Percentiles rank a stretch among this genome's conserved stretches.
phyloP scores from a whole-genome alignment of 75 land plant species.

The Cunninghamia lanceolata region DNA sequence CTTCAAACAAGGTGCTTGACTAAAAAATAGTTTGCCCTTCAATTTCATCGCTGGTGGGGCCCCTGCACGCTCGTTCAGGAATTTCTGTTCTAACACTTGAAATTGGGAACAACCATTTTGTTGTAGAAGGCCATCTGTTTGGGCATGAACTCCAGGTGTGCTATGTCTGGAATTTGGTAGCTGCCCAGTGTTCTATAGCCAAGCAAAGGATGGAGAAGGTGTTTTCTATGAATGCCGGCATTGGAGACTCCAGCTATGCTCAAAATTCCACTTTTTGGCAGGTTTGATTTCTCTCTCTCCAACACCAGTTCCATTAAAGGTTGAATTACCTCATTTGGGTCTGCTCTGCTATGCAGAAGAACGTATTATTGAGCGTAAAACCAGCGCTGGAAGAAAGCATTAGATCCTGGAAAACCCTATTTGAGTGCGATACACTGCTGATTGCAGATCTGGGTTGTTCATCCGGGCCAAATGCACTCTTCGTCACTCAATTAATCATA shows the following conservation, averaged over 20 bases:
- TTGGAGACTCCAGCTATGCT: conserved; percentile 18
- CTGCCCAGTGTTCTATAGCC: too few relatives aligned
- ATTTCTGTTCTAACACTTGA: too few relatives aligned
- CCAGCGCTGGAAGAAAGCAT: background rate
- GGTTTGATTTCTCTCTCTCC: conserved; percentile 10
- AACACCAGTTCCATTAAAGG: too few relatives aligned
- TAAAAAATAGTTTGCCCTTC: too few relatives aligned
- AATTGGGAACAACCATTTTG: too few relatives aligned
- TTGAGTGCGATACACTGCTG: background rate
- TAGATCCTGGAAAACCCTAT: background rate
- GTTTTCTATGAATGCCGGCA: conserved; percentile 12
- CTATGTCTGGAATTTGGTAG: too few relatives aligned
- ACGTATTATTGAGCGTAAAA: background rate
- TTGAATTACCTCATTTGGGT: background rate
- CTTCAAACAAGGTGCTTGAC: too few relatives aligned
- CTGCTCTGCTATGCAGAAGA: background rate
- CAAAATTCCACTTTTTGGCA: conserved; percentile 15
- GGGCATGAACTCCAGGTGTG: too few relatives aligned
- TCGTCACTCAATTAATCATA: conserved; percentile 17
- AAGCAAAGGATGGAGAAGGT: background rate
- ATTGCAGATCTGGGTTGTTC: conserved; percentile 71
- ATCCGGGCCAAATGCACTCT: conserved; percentile 46
- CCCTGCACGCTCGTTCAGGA: too few relatives aligned
- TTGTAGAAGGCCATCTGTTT: too few relatives aligned
- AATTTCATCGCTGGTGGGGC: too few relatives aligned